These are phyloP conservation scores for Zygotorulaspora florentina DNA, from an alignment of 805 yeast species.

Conservation along the genomic window DNA sequence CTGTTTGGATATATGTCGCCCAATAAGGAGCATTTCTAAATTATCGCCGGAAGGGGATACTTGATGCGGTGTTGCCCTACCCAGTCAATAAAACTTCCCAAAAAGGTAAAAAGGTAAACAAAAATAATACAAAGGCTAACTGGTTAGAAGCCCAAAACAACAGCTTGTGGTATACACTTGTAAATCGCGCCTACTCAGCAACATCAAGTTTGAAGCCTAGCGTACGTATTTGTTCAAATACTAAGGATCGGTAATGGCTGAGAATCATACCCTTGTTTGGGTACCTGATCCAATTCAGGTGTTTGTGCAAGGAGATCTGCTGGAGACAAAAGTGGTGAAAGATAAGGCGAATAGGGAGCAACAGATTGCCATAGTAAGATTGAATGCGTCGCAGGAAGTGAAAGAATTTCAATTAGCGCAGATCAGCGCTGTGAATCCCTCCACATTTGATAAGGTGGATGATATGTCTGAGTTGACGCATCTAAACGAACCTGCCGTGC, in stretches of 20 bases:
- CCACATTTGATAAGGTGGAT: conserved; percentile 81
- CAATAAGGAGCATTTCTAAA: too few relatives aligned
- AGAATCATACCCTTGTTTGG: conserved; percentile 25
- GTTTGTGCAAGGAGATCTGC: conserved; percentile 28
- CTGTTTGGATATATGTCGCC: too few relatives aligned
- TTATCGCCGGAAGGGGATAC: too few relatives aligned
- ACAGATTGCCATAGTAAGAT: conserved; percentile 18
- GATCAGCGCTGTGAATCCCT: conserved; percentile 63
- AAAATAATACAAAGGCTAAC: neutral
- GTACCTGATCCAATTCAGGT: conserved; percentile 29
- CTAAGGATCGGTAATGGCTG: conserved; percentile 9
- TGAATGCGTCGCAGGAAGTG: conserved; percentile 15
- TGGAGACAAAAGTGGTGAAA: conserved; percentile 19
- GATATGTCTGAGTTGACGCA: conserved; percentile 96
- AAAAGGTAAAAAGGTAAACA: conserved; percentile 9
- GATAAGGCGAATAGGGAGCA: conserved; percentile 21
- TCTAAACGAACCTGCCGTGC: conserved; percentile 93
- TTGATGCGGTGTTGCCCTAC: neutral
- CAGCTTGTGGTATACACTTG: neutral
- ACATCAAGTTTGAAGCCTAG: too few relatives aligned
- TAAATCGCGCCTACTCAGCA: too few relatives aligned
- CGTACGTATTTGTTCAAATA: neutral
- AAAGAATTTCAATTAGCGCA: conserved; percentile 32
- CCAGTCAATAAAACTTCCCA: conserved; percentile 5
- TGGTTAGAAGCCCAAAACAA: neutral